A percentile compares a stretch with the other conserved stretches of the same genome.
phyloP scores from a whole-genome alignment of 2,329 filamentous ascomycete species.

The Aspergillus puulaauensis region DNA sequence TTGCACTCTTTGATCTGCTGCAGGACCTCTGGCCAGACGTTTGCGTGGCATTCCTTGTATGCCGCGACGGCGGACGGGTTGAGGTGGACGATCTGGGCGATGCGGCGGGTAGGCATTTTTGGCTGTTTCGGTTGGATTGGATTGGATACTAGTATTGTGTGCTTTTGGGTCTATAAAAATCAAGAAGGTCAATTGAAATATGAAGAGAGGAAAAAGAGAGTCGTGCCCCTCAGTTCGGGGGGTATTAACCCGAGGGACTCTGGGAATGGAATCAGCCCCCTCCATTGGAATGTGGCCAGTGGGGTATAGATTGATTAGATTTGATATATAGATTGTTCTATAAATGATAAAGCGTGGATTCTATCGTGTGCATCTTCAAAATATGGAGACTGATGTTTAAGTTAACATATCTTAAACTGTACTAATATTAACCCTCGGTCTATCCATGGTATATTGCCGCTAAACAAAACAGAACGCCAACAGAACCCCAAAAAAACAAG shows the following conservation, averaged over 20 bases:
- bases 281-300: too few relatives aligned
- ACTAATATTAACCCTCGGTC: background rate
- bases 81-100: constrained; percentile 72
- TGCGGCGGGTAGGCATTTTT: constrained; percentile 37
- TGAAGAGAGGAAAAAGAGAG: background rate
- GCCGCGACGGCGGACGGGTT: constrained; percentile 64
- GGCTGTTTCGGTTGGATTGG: background rate
- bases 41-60: constrained; percentile 72
- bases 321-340: background rate
- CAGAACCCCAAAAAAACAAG: background rate
- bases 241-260: background rate
- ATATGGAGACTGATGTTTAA: background rate
- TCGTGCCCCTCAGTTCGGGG: constrained; percentile 6
- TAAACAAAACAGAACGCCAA: background rate
- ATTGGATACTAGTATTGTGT: too few relatives aligned
- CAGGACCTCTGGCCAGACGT: constrained; percentile 75
- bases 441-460: constrained; percentile 2
- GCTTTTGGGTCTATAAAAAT: too few relatives aligned
- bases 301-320: too few relatives aligned
- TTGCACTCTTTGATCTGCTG: constrained; percentile 74
- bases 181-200: too few relatives aligned
- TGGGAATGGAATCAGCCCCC: too few relatives aligned
- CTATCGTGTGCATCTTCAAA: background rate
- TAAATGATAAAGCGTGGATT: background rate
- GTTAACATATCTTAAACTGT: background rate